A percentile compares a stretch with the other conserved stretches of the same genome.
Evolutionary conservation across 1,284 basidiomycete species (phyloP).

Genomic region (Microstroma glucosiphilum): DNA sequence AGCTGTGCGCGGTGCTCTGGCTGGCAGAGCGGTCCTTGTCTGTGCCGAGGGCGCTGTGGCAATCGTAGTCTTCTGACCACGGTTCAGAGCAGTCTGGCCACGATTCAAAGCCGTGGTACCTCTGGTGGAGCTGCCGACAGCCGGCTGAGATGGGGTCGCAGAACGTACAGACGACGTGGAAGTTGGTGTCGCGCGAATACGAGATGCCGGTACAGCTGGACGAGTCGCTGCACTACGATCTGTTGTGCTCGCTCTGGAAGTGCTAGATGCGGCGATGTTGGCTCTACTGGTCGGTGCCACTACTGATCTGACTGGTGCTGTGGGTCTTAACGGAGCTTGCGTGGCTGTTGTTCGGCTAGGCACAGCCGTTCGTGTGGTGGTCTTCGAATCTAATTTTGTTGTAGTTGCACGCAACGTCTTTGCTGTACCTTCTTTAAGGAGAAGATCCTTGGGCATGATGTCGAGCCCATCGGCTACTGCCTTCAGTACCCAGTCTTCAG

Average conservation of each 20-base stretch:
- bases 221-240: background rate
- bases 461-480: conserved; percentile 60
- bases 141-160: too few species aligned
- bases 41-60: too few species aligned
- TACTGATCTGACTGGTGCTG: background rate
- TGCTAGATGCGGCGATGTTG: background rate
- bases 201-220: background rate
- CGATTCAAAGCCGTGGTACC: too few species aligned
- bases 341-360: background rate
- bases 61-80: too few species aligned
- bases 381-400: conserved; percentile 8
- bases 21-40: too few species aligned
- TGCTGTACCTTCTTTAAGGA: conserved; percentile 19
- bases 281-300: too few species aligned
- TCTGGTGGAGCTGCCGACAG: too few species aligned
- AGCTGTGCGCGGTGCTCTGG: too few species aligned
- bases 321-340: background rate
- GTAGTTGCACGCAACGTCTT: background rate
- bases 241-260: background rate
- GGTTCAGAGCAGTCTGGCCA: too few species aligned
- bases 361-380: conserved; percentile 1
- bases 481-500: conserved; percentile 78
- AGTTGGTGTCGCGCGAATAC: too few species aligned
- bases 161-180: too few species aligned
- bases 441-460: conserved; percentile 25